These are phyloP conservation scores for Fusarium oxysporum DNA, from an alignment of 2,329 filamentous ascomycete species.

Conservation along the genomic window DNA sequence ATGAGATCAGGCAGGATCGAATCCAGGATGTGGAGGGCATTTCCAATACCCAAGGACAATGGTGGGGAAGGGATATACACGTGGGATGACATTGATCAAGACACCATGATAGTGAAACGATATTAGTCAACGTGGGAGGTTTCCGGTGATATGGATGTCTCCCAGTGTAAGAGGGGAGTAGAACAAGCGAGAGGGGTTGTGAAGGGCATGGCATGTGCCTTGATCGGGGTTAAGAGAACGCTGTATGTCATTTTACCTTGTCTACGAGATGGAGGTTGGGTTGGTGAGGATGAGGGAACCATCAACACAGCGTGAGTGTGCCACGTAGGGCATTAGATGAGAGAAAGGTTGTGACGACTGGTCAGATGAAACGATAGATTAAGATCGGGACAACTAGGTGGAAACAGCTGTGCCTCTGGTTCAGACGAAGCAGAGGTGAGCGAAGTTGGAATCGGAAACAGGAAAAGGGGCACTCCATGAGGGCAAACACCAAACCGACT, in stretches of 20 bases:
- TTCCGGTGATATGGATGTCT: background rate
- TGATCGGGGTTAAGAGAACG: background rate
- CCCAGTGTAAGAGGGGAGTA: background rate
- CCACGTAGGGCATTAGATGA: background rate
- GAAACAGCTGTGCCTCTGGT: background rate
- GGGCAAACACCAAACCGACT: conserved; percentile 10
- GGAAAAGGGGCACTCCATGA: background rate
- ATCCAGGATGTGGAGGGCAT: conserved; percentile 7
- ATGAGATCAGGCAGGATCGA: background rate
- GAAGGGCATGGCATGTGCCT: background rate
- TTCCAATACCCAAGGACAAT: background rate
- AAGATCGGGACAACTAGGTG: background rate
- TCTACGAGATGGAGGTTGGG: background rate
- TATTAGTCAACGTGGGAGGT: background rate
- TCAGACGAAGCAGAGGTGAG: background rate
- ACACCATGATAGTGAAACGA: conserved; percentile 14
- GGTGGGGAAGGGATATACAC: conserved; percentile 2
- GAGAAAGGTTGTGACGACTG: background rate
- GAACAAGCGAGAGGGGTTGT: background rate
- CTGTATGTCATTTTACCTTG: conserved; percentile 16
- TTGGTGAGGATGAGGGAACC: background rate
- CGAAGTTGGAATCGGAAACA: background rate
- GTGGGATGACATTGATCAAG: conserved; percentile 23
- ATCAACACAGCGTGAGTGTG: background rate
- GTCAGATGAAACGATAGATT: background rate